Base-by-base conservation (phyloP, 2,329 filamentous ascomycete genomes). In the Penicillium sp. region DNA sequence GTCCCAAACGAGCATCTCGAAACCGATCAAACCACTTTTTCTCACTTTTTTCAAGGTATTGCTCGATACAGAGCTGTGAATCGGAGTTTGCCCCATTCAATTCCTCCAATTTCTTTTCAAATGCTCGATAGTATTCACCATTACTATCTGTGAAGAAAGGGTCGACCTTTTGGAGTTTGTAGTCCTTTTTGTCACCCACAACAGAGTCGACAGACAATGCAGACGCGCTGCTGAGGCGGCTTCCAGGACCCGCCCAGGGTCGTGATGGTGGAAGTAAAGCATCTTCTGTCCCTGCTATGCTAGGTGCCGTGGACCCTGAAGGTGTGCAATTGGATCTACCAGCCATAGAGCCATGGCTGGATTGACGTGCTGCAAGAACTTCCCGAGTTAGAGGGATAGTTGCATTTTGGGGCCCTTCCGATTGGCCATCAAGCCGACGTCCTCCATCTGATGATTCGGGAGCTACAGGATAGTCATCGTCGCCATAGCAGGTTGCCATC, bases 141-240 rank as follows among this genome's bases (percentile, higher is more conserved):
- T 79, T 84, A 43, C 81, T 80, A 65, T 88, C 86, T 5, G 82
- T 87, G 72, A 89, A 89, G 73, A 84, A 86, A 2, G 85, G 86
- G 60, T 86, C 84, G 0, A 88, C 83, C 52, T 87, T 85, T 65
- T 88, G 86, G 14, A 87, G 78, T 56, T 83, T 81, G 65, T 82
- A 85, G 63, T 86, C 81, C 49, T 81, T 82, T 65, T 85, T 85
- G 54, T 83, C 83, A 16, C 84, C 83, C 23, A 87, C 77, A 26
- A 88, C 79, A 2, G 78, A 78, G 49, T 84, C 76, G 3, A 86
- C 75, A 24, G 82, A 85, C 23, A 87, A 74, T 3, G 75, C 73
- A 1, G 79, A 82, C 40, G 73, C 69, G 55, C 71, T 75, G 56
- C 72, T 75, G 33, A 76, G 66, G 31, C 71, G 67, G 40, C 67